A percentile compares a stretch with the other conserved stretches of the same genome.
Evolutionary conservation across 2,329 filamentous ascomycete genomes (phyloP).

Genomic region (Penicillium sp.): DNA sequence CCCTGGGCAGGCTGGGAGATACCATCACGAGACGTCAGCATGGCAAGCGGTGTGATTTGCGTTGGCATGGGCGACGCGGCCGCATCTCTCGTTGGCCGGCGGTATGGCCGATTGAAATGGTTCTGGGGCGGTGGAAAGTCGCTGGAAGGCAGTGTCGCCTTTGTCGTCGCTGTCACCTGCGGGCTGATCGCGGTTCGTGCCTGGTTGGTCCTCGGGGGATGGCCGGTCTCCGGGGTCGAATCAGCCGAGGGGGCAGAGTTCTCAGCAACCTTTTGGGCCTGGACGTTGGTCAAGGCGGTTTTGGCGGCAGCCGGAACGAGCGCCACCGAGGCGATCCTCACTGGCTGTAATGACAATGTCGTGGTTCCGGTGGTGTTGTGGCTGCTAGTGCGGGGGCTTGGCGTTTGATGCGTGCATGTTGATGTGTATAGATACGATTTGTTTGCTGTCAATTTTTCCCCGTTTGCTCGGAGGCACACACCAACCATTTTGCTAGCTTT

Average conservation of each 20-base stretch:
- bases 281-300: slow-evolving; percentile 59
- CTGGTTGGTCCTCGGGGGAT: slow-evolving; percentile 78
- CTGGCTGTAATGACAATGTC: slow-evolving; percentile 97
- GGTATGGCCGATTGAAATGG: slow-evolving; percentile 88
- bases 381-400: slow-evolving; percentile 82
- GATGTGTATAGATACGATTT: slow-evolving; percentile 5
- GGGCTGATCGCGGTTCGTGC: slow-evolving; percentile 70
- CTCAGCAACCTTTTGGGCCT: slow-evolving; percentile 28
- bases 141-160: slow-evolving; percentile 81
- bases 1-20: slow-evolving; percentile 76
- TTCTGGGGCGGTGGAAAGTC: slow-evolving; percentile 96
- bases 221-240: slow-evolving; percentile 46
- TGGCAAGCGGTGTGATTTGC: slow-evolving; percentile 90
- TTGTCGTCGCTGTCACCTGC: slow-evolving; percentile 74
- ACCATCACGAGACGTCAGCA: slow-evolving; percentile 72
- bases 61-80: slow-evolving; percentile 95
- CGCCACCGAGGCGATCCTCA: slow-evolving; percentile 90
- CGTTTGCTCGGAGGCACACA: neutral
- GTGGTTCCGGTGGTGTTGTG: slow-evolving; percentile 91
- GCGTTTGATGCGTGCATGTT: slow-evolving; percentile 24
- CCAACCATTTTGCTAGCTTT: neutral
- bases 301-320: slow-evolving; percentile 79
- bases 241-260: slow-evolving; percentile 14
- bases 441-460: neutral
- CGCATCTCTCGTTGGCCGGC: slow-evolving; percentile 82